Evolutionary conservation across 441 rosid genomes (phyloP).

Genomic region (Syzygium malaccense): DNA sequence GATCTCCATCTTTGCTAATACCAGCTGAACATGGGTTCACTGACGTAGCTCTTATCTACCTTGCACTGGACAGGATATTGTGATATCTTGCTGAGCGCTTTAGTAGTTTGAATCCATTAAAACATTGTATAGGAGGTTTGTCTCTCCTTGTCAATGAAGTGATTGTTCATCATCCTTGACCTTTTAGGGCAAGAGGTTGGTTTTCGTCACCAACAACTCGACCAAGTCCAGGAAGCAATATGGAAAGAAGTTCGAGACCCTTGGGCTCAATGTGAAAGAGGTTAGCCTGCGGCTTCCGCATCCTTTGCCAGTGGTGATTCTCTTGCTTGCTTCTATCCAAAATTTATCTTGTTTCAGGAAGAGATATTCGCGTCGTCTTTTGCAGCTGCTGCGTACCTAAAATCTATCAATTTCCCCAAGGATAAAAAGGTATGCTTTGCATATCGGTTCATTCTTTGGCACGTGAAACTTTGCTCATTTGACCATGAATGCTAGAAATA

Average conservation of each 20-base stretch:
- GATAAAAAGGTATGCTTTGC: slow-evolving; percentile 50
- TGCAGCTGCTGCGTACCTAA: slow-evolving; percentile 73
- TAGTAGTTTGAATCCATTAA: neutral
- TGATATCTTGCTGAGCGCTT: neutral
- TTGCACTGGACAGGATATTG: neutral
- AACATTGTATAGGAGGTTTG: neutral
- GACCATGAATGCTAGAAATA: neutral
- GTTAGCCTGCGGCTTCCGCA: slow-evolving; percentile 18
- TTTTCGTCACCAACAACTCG: slow-evolving; percentile 77
- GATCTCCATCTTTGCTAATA: neutral
- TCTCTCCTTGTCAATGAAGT: neutral
- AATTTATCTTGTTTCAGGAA: slow-evolving; percentile 34
- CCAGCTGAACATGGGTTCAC: neutral
- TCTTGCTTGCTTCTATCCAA: neutral
- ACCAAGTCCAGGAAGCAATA: slow-evolving; percentile 81
- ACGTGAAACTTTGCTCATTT: neutral
- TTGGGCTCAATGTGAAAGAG: slow-evolving; percentile 60
- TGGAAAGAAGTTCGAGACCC: slow-evolving; percentile 74
- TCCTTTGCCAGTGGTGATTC: neutral
- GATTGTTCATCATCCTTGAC: neutral
- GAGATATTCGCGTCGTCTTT: slow-evolving; percentile 80
- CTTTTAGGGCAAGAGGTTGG: slow-evolving; percentile 60
- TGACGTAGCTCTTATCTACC: neutral
- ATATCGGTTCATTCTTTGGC: neutral
- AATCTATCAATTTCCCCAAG: slow-evolving; percentile 66